phyloP scores from a whole-genome alignment of 148 eudicot species.

The Pouteria glomerata region DNA sequence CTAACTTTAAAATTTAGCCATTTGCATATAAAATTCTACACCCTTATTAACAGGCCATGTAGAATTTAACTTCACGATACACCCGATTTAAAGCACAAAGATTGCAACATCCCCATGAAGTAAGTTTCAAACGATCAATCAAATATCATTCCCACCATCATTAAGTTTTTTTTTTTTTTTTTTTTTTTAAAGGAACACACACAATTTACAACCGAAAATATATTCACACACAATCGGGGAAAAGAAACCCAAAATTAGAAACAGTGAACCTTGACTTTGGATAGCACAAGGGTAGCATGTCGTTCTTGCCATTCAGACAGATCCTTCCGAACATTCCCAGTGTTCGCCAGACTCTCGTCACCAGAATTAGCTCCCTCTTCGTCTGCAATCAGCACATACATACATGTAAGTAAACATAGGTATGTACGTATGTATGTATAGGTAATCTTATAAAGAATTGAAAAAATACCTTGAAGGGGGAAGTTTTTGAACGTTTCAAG shows the following conservation, averaged over 20 bases:
- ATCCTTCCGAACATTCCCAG: conserved; percentile 51
- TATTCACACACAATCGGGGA: neutral
- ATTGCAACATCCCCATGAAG: neutral
- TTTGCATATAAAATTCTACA: neutral
- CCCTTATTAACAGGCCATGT: neutral
- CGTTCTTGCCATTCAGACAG: conserved; percentile 85
- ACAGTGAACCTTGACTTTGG: conserved; percentile 72
- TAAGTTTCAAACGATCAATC: neutral
- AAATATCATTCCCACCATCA: neutral
- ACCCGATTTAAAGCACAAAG: neutral
- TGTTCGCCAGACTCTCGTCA: conserved; percentile 27
- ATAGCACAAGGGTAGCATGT: conserved; percentile 71
- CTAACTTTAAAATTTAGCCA: neutral
- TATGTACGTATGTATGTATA: neutral
- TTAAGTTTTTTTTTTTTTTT: no score
- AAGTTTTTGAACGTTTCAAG: conserved; percentile 74
- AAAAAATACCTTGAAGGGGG: conserved; percentile 49
- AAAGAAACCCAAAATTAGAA: neutral
- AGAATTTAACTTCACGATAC: neutral
- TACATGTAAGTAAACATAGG: neutral
- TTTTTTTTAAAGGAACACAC: no score
- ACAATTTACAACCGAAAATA: neutral
- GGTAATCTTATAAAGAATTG: neutral
- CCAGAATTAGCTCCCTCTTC: conserved; percentile 28
- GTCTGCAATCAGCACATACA: conserved; percentile 28